phyloP scores from a whole-genome alignment of 2,329 filamentous ascomycete genomes.

The Cladophialophora yegresii region DNA sequence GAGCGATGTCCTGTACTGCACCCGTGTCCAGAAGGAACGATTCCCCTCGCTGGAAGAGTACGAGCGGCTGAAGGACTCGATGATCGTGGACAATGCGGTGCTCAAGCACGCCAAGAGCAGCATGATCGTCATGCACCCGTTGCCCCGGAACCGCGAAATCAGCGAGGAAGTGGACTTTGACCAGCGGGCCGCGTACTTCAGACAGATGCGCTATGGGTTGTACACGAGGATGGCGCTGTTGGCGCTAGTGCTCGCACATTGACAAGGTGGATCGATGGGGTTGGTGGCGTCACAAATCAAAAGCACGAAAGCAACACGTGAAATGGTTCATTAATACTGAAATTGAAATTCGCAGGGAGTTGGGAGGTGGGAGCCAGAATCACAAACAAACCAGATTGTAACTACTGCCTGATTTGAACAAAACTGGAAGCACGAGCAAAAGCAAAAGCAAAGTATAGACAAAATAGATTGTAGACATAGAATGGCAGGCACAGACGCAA shows the following conservation, averaged over 20 bases:
- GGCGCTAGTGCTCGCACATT: constrained; percentile 76
- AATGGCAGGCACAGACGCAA: background rate
- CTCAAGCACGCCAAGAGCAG: constrained; percentile 87
- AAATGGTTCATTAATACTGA: background rate
- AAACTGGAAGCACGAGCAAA: background rate
- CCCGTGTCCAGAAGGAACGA: constrained; percentile 92
- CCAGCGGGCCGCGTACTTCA: constrained; percentile 93
- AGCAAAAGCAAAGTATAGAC: background rate
- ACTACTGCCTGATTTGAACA: background rate
- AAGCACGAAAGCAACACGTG: background rate
- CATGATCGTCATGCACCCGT: constrained; percentile 93
- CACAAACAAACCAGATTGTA: constrained; percentile 3
- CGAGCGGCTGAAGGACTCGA: constrained; percentile 82
- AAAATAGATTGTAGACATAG: background rate
- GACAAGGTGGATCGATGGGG: background rate
- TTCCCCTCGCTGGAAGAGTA: constrained; percentile 81
- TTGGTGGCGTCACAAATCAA: background rate
- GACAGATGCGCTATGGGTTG: constrained; percentile 96
- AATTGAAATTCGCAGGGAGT: background rate
- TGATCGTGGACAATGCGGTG: constrained; percentile 86
- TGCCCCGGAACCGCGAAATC: constrained; percentile 91
- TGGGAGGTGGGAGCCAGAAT: background rate
- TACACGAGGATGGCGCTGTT: constrained; percentile 98
- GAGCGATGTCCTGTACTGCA: constrained; percentile 95
- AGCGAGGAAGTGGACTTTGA: constrained; percentile 97